These are phyloP conservation scores for Russula vinacea DNA, from an alignment of 768 basidiomycete genomes.

Conservation along the genomic window DNA sequence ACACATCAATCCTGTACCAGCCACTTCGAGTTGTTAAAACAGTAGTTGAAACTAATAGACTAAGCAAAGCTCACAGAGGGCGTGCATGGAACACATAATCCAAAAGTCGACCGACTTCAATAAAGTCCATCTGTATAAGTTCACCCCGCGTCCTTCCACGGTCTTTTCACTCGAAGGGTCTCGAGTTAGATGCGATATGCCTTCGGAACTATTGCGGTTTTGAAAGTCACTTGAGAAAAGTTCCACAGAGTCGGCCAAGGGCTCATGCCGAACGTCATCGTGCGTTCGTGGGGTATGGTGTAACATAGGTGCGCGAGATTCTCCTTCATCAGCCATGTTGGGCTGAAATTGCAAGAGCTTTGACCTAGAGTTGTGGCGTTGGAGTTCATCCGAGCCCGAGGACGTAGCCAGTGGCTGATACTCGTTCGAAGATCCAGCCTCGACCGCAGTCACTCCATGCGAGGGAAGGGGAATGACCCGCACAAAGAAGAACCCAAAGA, in stretches of 20 bases:
- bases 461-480: constrained; percentile 61
- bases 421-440: constrained; percentile 29
- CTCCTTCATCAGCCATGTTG: constrained; percentile 14
- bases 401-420: constrained; percentile 30
- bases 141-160: constrained; percentile 38
- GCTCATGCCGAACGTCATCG: background rate
- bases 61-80: constrained; percentile 47
- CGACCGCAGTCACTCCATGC: constrained; percentile 33
- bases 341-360: constrained; percentile 16
- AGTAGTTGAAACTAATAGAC: background rate
- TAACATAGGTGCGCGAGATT: background rate
- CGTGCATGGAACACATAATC: constrained; percentile 54
- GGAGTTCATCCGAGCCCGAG: constrained; percentile 22
- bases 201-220: background rate
- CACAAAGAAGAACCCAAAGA: constrained; percentile 72
- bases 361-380: constrained; percentile 19
- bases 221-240: constrained; percentile 11
- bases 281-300: constrained; percentile 2
- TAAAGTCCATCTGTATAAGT: constrained; percentile 54
- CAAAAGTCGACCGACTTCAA: constrained; percentile 59
- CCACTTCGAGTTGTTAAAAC: constrained; percentile 43
- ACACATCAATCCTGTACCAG: constrained; percentile 79
- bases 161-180: constrained; percentile 11
- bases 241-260: constrained; percentile 15
- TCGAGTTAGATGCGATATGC: background rate